Base-by-base conservation (phyloP, 768 basidiomycete genomes). In the Lepiota subincarnata region DNA sequence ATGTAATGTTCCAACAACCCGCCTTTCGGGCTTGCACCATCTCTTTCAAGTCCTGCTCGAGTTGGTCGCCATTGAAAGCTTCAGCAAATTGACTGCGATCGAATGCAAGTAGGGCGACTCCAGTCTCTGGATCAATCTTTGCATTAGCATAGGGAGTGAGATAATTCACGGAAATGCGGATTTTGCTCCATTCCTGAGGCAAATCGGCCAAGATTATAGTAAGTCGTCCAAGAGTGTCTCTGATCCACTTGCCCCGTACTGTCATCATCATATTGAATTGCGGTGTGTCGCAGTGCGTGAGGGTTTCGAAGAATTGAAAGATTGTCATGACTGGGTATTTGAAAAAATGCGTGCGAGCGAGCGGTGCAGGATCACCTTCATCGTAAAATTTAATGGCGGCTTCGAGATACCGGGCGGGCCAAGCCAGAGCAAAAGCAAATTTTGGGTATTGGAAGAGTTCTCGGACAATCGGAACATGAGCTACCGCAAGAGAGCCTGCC, bases 1-100 rank as follows among this genome's bases (percentile, higher is more conserved):
- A 59, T 1, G 35, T 36, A 6, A 50, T 53, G 34, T 59, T 59
- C 37, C 51, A 51, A 22, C 58, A 59, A 3, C 58, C 55, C 48
- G 45, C 28, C 40, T 55, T 59, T 38, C 58, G 52, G n/a, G 53
- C 48, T 4, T 46, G 18, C 6, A 53, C 36, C 36, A 57, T 55
- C 20, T 19, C 36, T 10, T 54, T 12, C 31, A 57, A 57, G 19
- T 52, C 55, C 3, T 48, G 36, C 43, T 51, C 55, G 7, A 54
- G 52, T 14, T 12, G 2, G 50, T 59, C 52, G 31, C 37, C 31
- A 31, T 8, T 11, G 7, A 31, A 8, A 1, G 7, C 7, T 48
- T 51, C 24, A 11, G 43, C 22, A 26, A 54, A 20, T 39, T 18
- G 37, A 5, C 46, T 14, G 47, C 41, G 31, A 11, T 57, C 53